Evolutionary conservation across 768 basidiomycete species (phyloP).

Genomic region (Tephrocybe sp.): DNA sequence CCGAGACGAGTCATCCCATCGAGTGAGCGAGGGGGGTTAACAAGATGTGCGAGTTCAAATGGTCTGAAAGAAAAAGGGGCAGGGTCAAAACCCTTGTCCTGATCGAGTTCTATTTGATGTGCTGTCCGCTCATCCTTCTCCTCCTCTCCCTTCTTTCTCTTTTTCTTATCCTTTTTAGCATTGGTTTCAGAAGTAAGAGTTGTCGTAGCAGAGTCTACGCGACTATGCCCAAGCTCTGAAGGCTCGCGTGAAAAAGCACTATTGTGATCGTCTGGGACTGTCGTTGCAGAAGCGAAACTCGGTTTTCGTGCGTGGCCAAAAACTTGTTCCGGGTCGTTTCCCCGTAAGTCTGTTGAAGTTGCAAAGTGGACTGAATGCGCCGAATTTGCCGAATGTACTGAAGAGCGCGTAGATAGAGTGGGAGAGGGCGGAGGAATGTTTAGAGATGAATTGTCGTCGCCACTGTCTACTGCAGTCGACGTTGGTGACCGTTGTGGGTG

Average conservation of each 20-base stretch:
- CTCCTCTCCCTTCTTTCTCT: slow-evolving; percentile 24
- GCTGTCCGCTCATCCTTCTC: slow-evolving; percentile 27
- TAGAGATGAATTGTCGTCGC: slow-evolving; percentile 37
- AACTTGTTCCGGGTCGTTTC: slow-evolving; percentile 58
- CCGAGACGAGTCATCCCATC: slow-evolving; percentile 67
- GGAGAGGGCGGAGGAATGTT: slow-evolving; percentile 65
- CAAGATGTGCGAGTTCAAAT: slow-evolving; percentile 73
- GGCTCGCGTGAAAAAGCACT: slow-evolving; percentile 9
- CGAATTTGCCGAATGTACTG: too few species aligned
- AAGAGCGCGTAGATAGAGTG: slow-evolving; percentile 67
- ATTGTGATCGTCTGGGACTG: slow-evolving; percentile 49
- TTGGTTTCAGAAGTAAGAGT: slow-evolving; percentile 28
- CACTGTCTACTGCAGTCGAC: slow-evolving; percentile 31
- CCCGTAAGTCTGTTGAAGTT: slow-evolving; percentile 56
- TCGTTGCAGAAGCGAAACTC: slow-evolving; percentile 53
- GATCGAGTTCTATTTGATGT: slow-evolving; percentile 35
- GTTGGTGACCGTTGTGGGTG: slow-evolving; percentile 27
- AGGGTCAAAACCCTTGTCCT: slow-evolving; percentile 49
- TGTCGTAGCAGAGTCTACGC: slow-evolving; percentile 35
- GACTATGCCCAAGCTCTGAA: too few species aligned
- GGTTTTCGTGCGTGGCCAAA: slow-evolving; percentile 50
- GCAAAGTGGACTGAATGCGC: slow-evolving; percentile 52
- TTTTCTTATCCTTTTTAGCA: slow-evolving; percentile 21
- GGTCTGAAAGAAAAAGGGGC: slow-evolving; percentile 77
- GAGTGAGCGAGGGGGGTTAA: slow-evolving; percentile 82